These are phyloP conservation scores for Aspergillus ochraceoroseus DNA, from an alignment of 2,329 filamentous ascomycete genomes.

Conservation along the genomic window DNA sequence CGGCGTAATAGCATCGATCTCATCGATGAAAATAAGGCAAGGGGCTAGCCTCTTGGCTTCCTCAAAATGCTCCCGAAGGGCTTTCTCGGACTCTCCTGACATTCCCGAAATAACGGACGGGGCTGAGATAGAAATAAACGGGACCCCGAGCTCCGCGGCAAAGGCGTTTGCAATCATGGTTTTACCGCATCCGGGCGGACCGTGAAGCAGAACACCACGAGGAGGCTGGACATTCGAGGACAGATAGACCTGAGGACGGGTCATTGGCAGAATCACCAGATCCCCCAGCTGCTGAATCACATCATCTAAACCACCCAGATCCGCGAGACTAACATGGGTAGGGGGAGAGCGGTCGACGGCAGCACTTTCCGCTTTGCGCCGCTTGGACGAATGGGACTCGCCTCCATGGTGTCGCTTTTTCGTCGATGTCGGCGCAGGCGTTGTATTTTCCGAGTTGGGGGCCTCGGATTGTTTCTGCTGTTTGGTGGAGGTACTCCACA, in stretches of 20 bases:
- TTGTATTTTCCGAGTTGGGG: conserved; percentile 22
- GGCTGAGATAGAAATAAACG: conserved; percentile 76
- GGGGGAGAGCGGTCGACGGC: conserved; percentile 61
- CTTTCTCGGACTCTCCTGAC: conserved; percentile 85
- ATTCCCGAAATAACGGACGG: conserved; percentile 79
- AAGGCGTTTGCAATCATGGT: conserved; percentile 78
- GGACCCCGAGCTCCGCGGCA: conserved; percentile 67
- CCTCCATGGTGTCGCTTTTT: conserved; percentile 60
- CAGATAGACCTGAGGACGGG: conserved; percentile 61
- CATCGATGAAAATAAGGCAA: conserved; percentile 85
- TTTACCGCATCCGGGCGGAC: conserved; percentile 80
- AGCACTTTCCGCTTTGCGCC: conserved; percentile 55
- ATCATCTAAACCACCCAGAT: conserved; percentile 71
- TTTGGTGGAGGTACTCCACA: conserved; percentile 49
- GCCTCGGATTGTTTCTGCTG: conserved; percentile 30
- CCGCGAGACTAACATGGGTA: conserved; percentile 61
- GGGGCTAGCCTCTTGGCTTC: conserved; percentile 81
- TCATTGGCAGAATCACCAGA: conserved; percentile 67
- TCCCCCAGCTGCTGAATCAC: conserved; percentile 66
- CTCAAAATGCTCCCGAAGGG: conserved; percentile 78
- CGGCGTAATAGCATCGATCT: conserved; percentile 85
- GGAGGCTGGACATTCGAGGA: conserved; percentile 64
- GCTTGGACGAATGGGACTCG: conserved; percentile 60
- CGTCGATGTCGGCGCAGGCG: conserved; percentile 34
- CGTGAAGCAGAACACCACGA: conserved; percentile 71